These are phyloP conservation scores for Ensete ventricosum DNA, from an alignment of 176 grass and related monocot genomes.

Conservation along the genomic window DNA sequence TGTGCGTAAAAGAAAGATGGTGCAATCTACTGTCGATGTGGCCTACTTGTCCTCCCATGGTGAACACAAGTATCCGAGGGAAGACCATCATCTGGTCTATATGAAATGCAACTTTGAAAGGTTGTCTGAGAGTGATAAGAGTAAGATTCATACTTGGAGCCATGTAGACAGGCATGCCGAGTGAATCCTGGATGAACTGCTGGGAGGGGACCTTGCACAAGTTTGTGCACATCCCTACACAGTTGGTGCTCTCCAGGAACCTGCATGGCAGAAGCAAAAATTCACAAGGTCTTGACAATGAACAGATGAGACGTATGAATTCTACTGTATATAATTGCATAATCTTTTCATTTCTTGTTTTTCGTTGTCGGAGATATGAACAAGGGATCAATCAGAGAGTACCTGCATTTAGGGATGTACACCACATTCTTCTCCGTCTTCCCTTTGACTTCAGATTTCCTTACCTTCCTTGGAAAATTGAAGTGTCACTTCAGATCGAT, in stretches of 20 bases:
- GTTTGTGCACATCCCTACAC: constrained; percentile 96
- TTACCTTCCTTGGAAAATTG: constrained; percentile 50
- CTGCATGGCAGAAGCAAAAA: constrained; percentile 27
- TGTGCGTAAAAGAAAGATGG: not conserved
- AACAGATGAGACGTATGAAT: too few species aligned
- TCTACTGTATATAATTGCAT: not conserved
- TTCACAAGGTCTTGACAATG: too few species aligned
- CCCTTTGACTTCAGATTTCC: constrained; percentile 74
- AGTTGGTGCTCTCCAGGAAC: constrained; percentile 92
- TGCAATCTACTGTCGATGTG: not conserved
- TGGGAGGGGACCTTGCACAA: constrained; percentile 89
- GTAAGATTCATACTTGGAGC: constrained; percentile 63
- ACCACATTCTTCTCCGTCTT: constrained; percentile 90
- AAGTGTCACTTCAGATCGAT: not conserved
- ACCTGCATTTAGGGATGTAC: constrained; percentile 96
- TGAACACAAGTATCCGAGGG: constrained; percentile 11
- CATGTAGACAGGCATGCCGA: constrained; percentile 85
- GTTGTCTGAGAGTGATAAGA: not conserved
- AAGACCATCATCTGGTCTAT: too few species aligned
- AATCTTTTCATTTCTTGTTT: constrained; percentile 1
- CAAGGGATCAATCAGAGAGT: not conserved
- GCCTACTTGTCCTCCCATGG: not conserved
- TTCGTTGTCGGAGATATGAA: constrained; percentile 22
- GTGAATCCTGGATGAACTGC: constrained; percentile 77
- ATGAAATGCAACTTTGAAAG: too few species aligned